Percentiles rank a stretch among this genome's conserved stretches.
Evolutionary conservation across 495 filamentous ascomycete genomes (phyloP).

Genomic region (Xylaria intraflava): DNA sequence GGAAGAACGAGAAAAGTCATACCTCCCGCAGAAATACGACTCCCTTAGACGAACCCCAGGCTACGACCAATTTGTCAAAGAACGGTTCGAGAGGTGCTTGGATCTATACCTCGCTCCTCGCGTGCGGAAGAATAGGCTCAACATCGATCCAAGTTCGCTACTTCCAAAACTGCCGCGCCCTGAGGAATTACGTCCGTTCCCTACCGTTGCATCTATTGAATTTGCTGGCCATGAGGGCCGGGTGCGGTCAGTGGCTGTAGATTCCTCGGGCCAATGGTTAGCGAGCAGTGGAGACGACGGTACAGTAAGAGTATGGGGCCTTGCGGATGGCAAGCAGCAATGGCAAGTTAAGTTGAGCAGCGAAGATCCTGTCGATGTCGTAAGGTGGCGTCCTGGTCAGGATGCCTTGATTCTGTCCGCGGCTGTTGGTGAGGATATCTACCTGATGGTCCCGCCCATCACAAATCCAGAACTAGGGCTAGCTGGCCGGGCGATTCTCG

Average conservation of each 20-base stretch:
- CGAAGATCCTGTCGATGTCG: constrained; percentile 77
- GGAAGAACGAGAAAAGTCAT: constrained; percentile 87
- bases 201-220: constrained; percentile 73
- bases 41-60: constrained; percentile 86
- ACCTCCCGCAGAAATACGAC: constrained; percentile 70
- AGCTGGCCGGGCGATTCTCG: constrained; percentile 65
- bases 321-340: constrained; percentile 76
- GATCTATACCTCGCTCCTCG: constrained; percentile 93
- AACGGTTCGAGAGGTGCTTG: constrained; percentile 90
- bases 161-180: constrained; percentile 93
- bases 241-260: constrained; percentile 73
- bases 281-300: constrained; percentile 95
- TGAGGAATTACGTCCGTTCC: constrained; percentile 89
- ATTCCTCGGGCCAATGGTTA: constrained; percentile 68
- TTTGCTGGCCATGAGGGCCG: constrained; percentile 85
- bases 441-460: constrained; percentile 71
- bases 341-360: constrained; percentile 76
- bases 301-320: constrained; percentile 84
- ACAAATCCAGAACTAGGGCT: constrained; percentile 63
- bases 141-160: constrained; percentile 90
- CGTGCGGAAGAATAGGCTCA: constrained; percentile 85
- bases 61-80: constrained; percentile 86
- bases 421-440: constrained; percentile 76
- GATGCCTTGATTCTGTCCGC: constrained; percentile 77
- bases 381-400: constrained; percentile 81